Base-by-base conservation (phyloP, 148 eudicot genomes). In the Camellia granthamiana region DNA sequence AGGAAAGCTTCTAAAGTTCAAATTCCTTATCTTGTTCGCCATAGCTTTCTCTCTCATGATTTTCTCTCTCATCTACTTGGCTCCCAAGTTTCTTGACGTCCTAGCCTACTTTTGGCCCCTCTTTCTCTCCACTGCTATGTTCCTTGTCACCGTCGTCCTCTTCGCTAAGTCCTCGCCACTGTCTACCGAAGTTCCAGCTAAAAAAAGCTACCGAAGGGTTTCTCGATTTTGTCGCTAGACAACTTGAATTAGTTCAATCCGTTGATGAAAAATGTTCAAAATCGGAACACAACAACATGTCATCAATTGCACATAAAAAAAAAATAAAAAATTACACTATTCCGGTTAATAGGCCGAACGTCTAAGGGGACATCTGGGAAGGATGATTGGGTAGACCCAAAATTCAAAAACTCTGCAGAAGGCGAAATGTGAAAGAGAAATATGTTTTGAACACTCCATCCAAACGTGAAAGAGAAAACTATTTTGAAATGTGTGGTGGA, bases 71-170 rank as follows among this genome's bases (percentile, higher is more conserved):
- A 41, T 85, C 73, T 86, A 73, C n/a, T 41, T 86, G 5, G 86
- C 93, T 6, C 96, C 98, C 9, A 84, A 84, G 1, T 79, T 94
- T 44, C 44, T 92, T 42, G 85, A 89, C 58, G 72, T 94, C 9
- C 51, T 92, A 4, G 86, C 88, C 52, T 94, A 77, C 80, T 94
- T 94, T 46, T 90, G 92, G 91, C 98, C 98, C 2, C 87, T 94
- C 2, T 79, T 94, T 18, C 84, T 88, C 30, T 94, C 98, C n/a
- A 94, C 94, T 56, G 93, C 94, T 69, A 81, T 94, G 9, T 94
- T 94, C 68, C 89, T 94, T 8, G 85, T 82, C 64, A 88, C 89
- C 75, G 89, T 88, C 72, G 83, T 90, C 54, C 84, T 92, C 16
- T 88, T 92, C 62, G 88, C 82, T 65, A 84, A 88, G 61, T 84